Evolutionary conservation across 2,329 filamentous ascomycete genomes (phyloP).

Genomic region (Torrubiella hemipterigena): DNA sequence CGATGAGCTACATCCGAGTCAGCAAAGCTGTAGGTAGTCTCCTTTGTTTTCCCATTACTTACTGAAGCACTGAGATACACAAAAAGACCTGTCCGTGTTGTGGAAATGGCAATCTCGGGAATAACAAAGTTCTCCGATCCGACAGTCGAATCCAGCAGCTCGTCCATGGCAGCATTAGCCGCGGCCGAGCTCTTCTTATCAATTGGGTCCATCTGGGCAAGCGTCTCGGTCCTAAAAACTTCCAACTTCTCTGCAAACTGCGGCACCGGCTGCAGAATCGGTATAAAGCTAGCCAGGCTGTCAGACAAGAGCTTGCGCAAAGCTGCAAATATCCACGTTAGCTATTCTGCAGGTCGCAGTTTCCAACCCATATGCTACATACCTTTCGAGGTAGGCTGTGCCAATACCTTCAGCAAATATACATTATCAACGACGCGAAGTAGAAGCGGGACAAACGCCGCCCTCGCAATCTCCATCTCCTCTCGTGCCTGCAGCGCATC

Average conservation of each 20-base stretch:
- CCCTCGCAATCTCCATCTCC: conserved; percentile 48
- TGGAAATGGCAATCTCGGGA: conserved; percentile 56
- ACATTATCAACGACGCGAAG: conserved; percentile 50
- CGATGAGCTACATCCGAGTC: conserved; percentile 57
- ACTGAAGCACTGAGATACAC: conserved; percentile 76
- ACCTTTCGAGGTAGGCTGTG: conserved; percentile 41
- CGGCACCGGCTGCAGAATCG: conserved; percentile 44
- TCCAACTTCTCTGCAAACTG: conserved; percentile 43
- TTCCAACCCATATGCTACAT: conserved; percentile 8
- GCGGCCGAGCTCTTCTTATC: conserved; percentile 38
- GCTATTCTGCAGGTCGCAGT: background rate
- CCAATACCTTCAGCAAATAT: conserved; percentile 40
- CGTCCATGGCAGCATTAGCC: conserved; percentile 36
- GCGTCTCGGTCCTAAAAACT: conserved; percentile 42
- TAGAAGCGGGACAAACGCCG: conserved; percentile 52
- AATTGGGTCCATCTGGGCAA: conserved; percentile 41
- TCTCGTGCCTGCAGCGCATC: conserved; percentile 35
- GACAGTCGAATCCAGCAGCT: conserved; percentile 44
- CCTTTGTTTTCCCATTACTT: too few relatives aligned
- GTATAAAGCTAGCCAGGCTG: conserved; percentile 40
- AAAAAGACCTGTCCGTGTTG: conserved; percentile 73
- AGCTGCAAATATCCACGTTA: conserved; percentile 18
- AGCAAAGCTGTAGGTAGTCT: too few relatives aligned
- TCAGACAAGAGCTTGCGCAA: conserved; percentile 36
- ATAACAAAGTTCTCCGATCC: conserved; percentile 42